Evolutionary conservation across 257 asterid species (phyloP), one percentile per base, ranked within the genome.

Genomic region (Forsythia suspensa): DNA sequence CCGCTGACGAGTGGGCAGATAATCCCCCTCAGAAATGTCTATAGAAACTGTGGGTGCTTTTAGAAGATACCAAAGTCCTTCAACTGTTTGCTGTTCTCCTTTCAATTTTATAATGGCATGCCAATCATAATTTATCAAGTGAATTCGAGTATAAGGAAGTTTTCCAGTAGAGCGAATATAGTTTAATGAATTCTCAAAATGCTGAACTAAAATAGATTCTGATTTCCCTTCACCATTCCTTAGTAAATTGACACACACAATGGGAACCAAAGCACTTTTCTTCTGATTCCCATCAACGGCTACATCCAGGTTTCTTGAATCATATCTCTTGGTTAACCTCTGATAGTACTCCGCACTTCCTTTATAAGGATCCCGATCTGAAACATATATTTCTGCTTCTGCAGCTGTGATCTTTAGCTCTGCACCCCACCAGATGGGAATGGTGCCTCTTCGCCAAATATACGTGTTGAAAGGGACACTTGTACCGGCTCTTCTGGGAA

Each of bases 401-500:
- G 99, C 98, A 81, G 98, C 96, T 79, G 99, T 95, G 71, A 95
- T 88, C 82, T 95, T 95, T 81, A 95, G 81, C 83, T 95, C 99
- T 76, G 99, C 99, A 80, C 99, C 99, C 99, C 99, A 95, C 99
- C 99, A 93, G 65, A 95, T 91, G 83, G 99, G 99, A 75, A 95
- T 95, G 55, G 99, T 95, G 72, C 99, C 99, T 89, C 99, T 88
- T 79, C 99, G 94, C 98, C 99, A 95, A 73, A 93, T 89, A 77
- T 95, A 95, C 40, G 92, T 90, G 85, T 85, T 95, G 79, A 95
- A 95, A 82, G 99, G 98, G 84, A 92, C 90, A 81, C 96, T 93
- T 85, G 88, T 96, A 79, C 92, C 92, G 55, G 87, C 80, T 81
- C 76, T 90, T 88, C 87, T 90, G 55, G 98, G 97, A 86, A 92